A percentile compares a stretch with the other conserved stretches of the same genome.
Evolutionary conservation across 1,139 yeast genomes (phyloP).

Genomic region (Saccharomycopsis crataegensis): DNA sequence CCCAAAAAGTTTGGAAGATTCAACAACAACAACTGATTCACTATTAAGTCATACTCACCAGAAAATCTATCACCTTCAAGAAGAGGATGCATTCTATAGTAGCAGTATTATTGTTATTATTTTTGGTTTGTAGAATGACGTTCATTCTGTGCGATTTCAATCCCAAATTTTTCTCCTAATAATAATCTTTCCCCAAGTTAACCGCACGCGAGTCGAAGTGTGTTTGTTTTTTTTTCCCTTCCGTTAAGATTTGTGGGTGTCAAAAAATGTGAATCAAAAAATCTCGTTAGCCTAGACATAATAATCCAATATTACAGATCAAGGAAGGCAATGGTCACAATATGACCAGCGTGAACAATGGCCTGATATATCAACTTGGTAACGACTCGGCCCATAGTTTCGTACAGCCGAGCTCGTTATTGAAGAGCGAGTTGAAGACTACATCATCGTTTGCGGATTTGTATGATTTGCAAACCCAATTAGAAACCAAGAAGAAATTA

Average conservation of each 20-base stretch:
- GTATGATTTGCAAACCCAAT: constrained; percentile 7
- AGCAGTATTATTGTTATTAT: not conserved
- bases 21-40: no score
- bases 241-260: no score
- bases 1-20: not conserved
- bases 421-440: not conserved
- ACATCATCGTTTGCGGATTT: constrained; percentile 11
- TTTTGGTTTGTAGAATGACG: not conserved
- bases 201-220: no score
- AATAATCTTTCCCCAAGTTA: no score
- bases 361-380: not conserved
- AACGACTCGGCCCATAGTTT: constrained; percentile 4
- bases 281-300: no score
- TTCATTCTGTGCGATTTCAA: not conserved
- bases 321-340: not conserved
- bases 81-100: constrained; percentile 20
- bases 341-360: not conserved
- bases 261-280: no score
- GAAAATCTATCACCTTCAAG: constrained; percentile 18
- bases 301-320: no score
- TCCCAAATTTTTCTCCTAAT: not conserved
- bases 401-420: not conserved
- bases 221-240: no score
- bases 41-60: constrained; percentile 11
- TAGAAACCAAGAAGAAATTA: constrained; percentile 11